Evolutionary conservation across 148 eudicot genomes (phyloP), one percentile per base, ranked within the genome.

Genomic region (Chenopodium quinoa): DNA sequence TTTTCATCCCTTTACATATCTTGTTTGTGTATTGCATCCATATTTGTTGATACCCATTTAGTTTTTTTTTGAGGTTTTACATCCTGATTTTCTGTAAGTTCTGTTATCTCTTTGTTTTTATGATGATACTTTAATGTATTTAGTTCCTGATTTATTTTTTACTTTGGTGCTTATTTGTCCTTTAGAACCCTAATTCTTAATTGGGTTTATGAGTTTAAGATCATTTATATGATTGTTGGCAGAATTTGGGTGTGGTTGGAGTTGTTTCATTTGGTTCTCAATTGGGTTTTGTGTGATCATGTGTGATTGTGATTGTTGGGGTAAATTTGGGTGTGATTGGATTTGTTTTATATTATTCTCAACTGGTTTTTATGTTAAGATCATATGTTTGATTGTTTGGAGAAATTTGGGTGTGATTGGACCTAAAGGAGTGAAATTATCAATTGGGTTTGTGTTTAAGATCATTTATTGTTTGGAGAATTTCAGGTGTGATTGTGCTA

Each of bases 1-100:
- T 82, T 80, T n/a, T 7, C 44, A 67, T 16, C 82, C 44, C 9
- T 84, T 69, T 75, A 31, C 50, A 46, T 76, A 20, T 50, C 29
- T 70, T 80, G 62, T 79, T 56, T 77, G 50, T 46, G n/a, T 46
- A 1, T 76, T 84, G 6, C 12, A 62, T 60, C 67, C 73, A n/a
- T 80, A 23, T 17, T 75, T 83, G 40, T 65, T 81, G 81, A 77
- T 64, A 65, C 81, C 86, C 83, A 34, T 80, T 72, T 81, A 46
- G 62, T 17, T 64, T 40, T 84, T 27, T 27, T 81, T 81, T 77
- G 27, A 32, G 73, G 70, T 77, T 71, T 64, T 81, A 16, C 46
- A 14, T 80, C 17, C 71, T 8, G 16, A 44, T 75, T 76, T 71
- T 66, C 77, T 84, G 68, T 76, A 83, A 67, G 78, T 67, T 9